Conservation (phyloP, 192 early-diverging fungal species). For the Podila epicladia region DNA sequence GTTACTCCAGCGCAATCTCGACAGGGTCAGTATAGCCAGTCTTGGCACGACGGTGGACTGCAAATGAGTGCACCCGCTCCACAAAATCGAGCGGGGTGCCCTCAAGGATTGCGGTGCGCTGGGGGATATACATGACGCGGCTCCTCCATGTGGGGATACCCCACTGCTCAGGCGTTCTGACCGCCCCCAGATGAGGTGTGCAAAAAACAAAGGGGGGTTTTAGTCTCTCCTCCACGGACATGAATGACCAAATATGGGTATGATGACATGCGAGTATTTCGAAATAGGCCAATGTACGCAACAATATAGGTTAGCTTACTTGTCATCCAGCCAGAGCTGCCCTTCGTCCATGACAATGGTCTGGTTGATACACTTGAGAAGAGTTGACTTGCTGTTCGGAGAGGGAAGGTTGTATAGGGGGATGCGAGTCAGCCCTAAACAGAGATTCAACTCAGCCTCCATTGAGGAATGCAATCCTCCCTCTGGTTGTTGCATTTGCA, state of each 20-base stretch:
- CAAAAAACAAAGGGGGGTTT: neutral
- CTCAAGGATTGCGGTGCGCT: conserved; percentile 70
- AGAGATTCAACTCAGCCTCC: neutral
- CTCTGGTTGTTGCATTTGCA: neutral
- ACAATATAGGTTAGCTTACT: conserved; percentile 27
- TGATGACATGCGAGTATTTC: neutral
- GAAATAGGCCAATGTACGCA: neutral
- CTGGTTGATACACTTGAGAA: conserved; percentile 85
- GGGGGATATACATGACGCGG: conserved; percentile 88
- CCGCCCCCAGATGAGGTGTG: no score
- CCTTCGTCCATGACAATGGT: conserved; percentile 74
- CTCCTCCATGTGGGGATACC: conserved; percentile 81
- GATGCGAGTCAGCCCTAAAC: neutral
- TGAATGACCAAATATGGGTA: conserved; percentile 16
- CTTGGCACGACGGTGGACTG: conserved; percentile 52
- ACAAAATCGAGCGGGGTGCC: conserved; percentile 81
- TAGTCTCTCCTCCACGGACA: neutral
- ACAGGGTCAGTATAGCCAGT: conserved; percentile 66
- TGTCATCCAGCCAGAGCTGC: conserved; percentile 57
- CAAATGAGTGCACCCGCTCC: conserved; percentile 63
- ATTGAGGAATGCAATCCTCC: no score
- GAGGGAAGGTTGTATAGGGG: neutral
- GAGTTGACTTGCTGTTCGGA: conserved; percentile 76
- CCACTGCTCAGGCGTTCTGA: conserved; percentile 55
- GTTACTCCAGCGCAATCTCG: conserved; percentile 34